A percentile compares a stretch with the other conserved stretches of the same genome.
phyloP scores from a whole-genome alignment of 805 yeast genomes.

The Yamadazyma tumulicola region DNA sequence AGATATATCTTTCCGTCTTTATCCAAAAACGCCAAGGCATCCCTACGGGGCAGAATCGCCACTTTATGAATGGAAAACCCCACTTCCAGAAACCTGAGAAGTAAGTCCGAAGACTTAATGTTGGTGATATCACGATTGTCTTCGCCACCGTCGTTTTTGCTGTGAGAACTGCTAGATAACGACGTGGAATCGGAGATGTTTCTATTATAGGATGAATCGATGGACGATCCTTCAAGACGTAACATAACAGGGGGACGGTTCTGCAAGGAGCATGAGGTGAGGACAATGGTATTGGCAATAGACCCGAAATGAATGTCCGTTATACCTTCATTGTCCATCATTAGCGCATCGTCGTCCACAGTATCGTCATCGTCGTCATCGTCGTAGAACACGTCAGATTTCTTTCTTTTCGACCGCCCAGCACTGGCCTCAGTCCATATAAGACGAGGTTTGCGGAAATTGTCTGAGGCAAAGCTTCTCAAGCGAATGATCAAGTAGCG shows the following conservation, averaged over 20 bases:
- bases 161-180: conserved; percentile 10
- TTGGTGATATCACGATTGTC: conserved; percentile 43
- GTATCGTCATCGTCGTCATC: conserved; percentile 16
- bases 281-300: conserved; percentile 31
- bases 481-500: conserved; percentile 74
- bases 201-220: conserved; percentile 30
- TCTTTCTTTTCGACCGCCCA: conserved; percentile 13
- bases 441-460: conserved; percentile 35
- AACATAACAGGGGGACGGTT: conserved; percentile 30
- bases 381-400: conserved; percentile 12
- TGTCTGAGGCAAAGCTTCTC: conserved; percentile 43
- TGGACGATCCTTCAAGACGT: conserved; percentile 42
- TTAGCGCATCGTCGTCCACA: conserved; percentile 22
- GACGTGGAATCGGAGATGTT: conserved; percentile 11
- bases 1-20: conserved; percentile 73
- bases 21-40: conserved; percentile 77
- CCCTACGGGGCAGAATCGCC: conserved; percentile 80
- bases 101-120: conserved; percentile 27
- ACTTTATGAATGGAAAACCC: conserved; percentile 76
- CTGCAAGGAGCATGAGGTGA: conserved; percentile 37
- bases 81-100: conserved; percentile 66
- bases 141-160: conserved; percentile 14
- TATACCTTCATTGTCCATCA: conserved; percentile 82
- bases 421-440: conserved; percentile 33
- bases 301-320: conserved; percentile 63